Percentiles rank a stretch among this genome's conserved stretches.
Conservation (phyloP, 495 filamentous ascomycete species). For the Ascodesmis nigricans region DNA sequence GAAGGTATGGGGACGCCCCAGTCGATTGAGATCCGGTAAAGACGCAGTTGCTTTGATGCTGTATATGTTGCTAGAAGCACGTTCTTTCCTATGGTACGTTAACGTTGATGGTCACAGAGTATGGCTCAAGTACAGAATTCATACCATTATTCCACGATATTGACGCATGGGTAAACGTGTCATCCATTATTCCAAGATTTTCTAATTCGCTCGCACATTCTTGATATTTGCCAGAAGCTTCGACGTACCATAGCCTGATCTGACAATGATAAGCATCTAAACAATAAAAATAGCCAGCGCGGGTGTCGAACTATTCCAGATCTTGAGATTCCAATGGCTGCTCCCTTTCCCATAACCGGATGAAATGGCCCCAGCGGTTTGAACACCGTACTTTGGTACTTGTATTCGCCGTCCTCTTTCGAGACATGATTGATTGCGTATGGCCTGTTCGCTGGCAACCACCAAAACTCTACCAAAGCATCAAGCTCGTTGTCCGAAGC, state of each 20-base stretch:
- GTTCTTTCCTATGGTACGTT: conserved; percentile 7
- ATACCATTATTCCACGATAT: conserved; percentile 20
- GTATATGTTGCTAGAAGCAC: conserved; percentile 20
- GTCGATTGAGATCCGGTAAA: conserved; percentile 19
- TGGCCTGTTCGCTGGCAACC: conserved; percentile 18
- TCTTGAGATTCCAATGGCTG: conserved; percentile 20
- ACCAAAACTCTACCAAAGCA: conserved; percentile 21
- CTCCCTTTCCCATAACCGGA: conserved; percentile 14
- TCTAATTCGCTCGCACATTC: conserved; percentile 18
- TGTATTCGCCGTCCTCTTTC: conserved; percentile 14
- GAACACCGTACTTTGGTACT: conserved; percentile 14
- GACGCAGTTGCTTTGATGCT: conserved; percentile 17
- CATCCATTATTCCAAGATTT: conserved; percentile 13
- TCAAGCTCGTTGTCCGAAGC: conserved; percentile 18
- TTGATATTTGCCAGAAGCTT: conserved; percentile 14
- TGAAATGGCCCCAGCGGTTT: conserved; percentile 16
- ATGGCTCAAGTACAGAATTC: too few species aligned
- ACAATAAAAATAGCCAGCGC: too few species aligned
- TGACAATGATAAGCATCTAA: conserved; percentile 1
- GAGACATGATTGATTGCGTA: conserved; percentile 13
- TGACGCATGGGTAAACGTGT: conserved; percentile 20
- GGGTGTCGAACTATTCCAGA: conserved; percentile 17
- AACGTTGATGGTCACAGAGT: neutral
- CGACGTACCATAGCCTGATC: conserved; percentile 22
- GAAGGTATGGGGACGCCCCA: conserved; percentile 10